Conservation (phyloP, 768 basidiomycete genomes). For the Clathrus columnatus region DNA sequence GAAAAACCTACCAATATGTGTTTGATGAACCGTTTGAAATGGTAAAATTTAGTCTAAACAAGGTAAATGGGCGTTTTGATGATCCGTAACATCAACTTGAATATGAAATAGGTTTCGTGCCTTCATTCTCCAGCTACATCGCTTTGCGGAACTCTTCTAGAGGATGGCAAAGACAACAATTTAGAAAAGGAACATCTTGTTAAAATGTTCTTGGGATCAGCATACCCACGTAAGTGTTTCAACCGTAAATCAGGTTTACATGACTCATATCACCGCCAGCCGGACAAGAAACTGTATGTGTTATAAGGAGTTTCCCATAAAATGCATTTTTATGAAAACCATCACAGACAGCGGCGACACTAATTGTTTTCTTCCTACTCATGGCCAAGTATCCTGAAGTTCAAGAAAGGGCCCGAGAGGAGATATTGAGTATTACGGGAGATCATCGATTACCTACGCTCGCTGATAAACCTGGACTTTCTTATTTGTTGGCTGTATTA, state of each 20-base stretch:
- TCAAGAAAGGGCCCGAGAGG: constrained; percentile 14
- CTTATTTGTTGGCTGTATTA: constrained; percentile 13
- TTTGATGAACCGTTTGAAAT: background rate
- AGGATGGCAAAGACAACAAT: background rate
- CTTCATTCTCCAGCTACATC: background rate
- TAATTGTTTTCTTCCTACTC: background rate
- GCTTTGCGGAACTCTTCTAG: background rate
- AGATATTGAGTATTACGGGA: constrained; percentile 13
- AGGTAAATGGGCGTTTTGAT: background rate
- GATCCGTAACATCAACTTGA: background rate
- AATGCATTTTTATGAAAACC: background rate
- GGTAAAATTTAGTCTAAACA: background rate
- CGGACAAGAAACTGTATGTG: background rate
- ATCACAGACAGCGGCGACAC: background rate
- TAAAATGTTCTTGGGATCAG: background rate
- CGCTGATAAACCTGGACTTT: constrained; percentile 6
- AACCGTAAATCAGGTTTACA: background rate
- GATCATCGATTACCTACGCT: constrained; percentile 12
- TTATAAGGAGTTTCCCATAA: background rate
- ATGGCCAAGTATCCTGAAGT: constrained; percentile 10
- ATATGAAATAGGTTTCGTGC: background rate
- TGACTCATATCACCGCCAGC: background rate
- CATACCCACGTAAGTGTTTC: background rate
- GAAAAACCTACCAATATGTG: background rate
- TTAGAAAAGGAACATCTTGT: background rate